phyloP scores from a whole-genome alignment of 345 rosid genomes.

The Erucastrum elatum region DNA sequence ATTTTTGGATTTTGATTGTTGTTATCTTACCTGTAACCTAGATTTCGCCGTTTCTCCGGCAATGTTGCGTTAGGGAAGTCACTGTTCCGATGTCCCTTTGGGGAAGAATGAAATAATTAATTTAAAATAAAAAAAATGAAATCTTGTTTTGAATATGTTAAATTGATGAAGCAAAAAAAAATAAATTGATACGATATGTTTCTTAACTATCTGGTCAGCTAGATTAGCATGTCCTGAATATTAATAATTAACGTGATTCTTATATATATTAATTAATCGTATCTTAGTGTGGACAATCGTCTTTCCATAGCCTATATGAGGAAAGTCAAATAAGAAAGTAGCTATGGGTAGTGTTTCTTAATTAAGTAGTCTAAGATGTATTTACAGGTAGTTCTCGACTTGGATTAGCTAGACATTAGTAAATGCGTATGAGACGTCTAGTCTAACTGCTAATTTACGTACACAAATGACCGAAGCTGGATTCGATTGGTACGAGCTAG shows the following conservation, averaged over 20 bases:
- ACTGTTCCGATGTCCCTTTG: no score
- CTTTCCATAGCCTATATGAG: not conserved
- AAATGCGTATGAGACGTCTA: slow-evolving; percentile 33
- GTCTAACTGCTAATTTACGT: slow-evolving; percentile 55
- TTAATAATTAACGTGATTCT: not conserved
- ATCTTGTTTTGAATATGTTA: not conserved
- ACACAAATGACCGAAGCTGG: slow-evolving; percentile 65
- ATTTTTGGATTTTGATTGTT: no score
- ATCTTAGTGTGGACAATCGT: not conserved
- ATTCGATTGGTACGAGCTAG: slow-evolving; percentile 77
- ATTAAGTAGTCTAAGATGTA: not conserved
- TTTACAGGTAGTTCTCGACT: slow-evolving; percentile 82
- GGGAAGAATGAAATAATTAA: no score
- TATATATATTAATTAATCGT: not conserved
- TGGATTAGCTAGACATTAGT: slow-evolving; percentile 64
- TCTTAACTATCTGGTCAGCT: not conserved
- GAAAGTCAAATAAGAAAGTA: not conserved
- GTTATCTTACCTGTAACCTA: no score
- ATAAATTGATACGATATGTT: not conserved
- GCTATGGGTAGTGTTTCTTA: not conserved
- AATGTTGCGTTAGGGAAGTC: no score
- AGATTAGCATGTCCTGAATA: not conserved
- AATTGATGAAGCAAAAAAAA: no score
- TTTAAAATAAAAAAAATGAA: not conserved
- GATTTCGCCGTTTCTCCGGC: no score